phyloP scores from a whole-genome alignment of 78 protist genomes.

The Dictyostelium firmibasis region DNA sequence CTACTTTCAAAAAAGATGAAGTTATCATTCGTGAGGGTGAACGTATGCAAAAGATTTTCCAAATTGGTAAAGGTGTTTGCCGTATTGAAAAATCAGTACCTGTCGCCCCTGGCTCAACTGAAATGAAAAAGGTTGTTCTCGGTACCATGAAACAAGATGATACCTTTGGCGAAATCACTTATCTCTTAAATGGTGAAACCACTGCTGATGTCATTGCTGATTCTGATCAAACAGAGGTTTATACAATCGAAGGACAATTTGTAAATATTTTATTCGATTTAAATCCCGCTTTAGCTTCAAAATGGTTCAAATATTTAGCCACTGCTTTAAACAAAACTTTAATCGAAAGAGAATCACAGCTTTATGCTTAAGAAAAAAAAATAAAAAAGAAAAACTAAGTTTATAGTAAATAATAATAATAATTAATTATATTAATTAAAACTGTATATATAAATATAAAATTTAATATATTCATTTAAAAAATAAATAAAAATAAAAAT shows the following conservation, averaged over 20 bases:
- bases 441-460: constrained; percentile 10
- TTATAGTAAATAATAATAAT: background rate
- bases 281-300: constrained; percentile 77
- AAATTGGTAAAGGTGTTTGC: constrained; percentile 81
- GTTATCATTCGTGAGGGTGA: constrained; percentile 72
- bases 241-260: constrained; percentile 82
- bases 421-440: background rate
- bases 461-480: background rate
- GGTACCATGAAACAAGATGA: constrained; percentile 83
- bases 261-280: constrained; percentile 79
- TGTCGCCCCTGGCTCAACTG: background rate
- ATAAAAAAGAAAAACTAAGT: background rate
- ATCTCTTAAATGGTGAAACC: constrained; percentile 73
- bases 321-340: constrained; percentile 70
- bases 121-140: constrained; percentile 38
- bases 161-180: constrained; percentile 84
- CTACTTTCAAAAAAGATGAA: constrained; percentile 61
- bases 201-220: constrained; percentile 82
- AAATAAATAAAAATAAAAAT: background rate
- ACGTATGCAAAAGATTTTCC: constrained; percentile 77
- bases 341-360: constrained; percentile 74
- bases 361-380: constrained; percentile 17
- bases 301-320: constrained; percentile 79
- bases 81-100: constrained; percentile 70
- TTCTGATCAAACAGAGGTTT: constrained; percentile 49